Evolutionary conservation across 1,139 yeast genomes (phyloP).

Genomic region (Saccharomycopsis hybrid): DNA sequence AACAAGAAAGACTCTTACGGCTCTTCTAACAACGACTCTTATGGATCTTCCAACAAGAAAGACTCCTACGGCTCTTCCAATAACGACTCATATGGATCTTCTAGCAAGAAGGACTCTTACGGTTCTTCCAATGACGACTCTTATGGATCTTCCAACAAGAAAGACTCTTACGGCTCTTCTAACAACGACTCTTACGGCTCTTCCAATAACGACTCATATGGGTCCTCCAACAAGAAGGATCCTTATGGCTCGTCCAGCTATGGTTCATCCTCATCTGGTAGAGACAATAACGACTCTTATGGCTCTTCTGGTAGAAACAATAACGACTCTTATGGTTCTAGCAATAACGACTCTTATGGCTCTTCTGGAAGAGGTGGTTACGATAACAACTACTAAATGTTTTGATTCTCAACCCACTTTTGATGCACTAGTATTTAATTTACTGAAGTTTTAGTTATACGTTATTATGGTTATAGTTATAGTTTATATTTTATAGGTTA

Average conservation of each 20-base stretch:
- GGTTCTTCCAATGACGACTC: conserved; percentile 17
- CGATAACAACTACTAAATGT: conserved; percentile 10
- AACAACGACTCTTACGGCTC: conserved; percentile 20
- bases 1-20: conserved; percentile 17
- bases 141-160: conserved; percentile 18
- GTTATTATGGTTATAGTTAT: too few species aligned
- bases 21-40: conserved; percentile 18
- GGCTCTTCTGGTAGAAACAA: conserved; percentile 16
- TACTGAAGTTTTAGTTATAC: too few species aligned
- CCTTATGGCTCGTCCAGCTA: conserved; percentile 18
- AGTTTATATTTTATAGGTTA: too few species aligned
- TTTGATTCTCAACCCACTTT: too few species aligned
- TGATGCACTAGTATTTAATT: too few species aligned
- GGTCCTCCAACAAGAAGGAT: conserved; percentile 17
- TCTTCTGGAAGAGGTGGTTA: conserved; percentile 8
- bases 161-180: conserved; percentile 19
- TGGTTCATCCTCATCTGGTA: conserved; percentile 15
- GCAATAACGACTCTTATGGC: conserved; percentile 13
- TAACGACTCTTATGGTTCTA: conserved; percentile 16
- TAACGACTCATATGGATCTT: conserved; percentile 18
- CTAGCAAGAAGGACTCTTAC: conserved; percentile 12
- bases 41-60: conserved; percentile 16
- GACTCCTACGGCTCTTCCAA: conserved; percentile 17
- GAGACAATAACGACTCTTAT: conserved; percentile 3
- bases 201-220: conserved; percentile 16